Conservation (phyloP, 495 filamentous ascomycete genomes). For the Melanomma pulvis-pyrius region DNA sequence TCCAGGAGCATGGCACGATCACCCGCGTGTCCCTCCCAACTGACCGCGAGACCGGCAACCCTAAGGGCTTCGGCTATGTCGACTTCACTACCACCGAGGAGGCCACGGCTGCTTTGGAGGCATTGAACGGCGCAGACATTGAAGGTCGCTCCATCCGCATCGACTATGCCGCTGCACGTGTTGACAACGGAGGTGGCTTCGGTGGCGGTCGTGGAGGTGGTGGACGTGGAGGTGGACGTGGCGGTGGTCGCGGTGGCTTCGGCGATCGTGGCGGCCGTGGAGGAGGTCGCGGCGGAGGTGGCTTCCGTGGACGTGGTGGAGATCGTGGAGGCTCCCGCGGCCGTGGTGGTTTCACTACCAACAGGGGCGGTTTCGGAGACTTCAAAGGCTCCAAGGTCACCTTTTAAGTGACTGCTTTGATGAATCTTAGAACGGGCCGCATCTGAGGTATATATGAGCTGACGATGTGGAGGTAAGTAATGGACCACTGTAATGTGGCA, state of each 20-base stretch:
- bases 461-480: conserved; percentile 11
- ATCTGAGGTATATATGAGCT: conserved; percentile 3
- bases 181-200: conserved; percentile 59
- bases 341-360: conserved; percentile 54
- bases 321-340: conserved; percentile 49
- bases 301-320: conserved; percentile 47
- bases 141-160: conserved; percentile 81
- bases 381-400: conserved; percentile 92
- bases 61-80: conserved; percentile 96
- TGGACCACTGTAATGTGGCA: background rate
- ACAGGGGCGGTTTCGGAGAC: conserved; percentile 75
- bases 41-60: conserved; percentile 79
- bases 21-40: conserved; percentile 86
- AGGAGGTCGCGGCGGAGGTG: conserved; percentile 55
- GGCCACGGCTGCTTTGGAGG: conserved; percentile 73
- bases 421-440: background rate
- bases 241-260: conserved; percentile 58
- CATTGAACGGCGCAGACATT: conserved; percentile 68
- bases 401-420: conserved; percentile 52
- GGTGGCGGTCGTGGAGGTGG: conserved; percentile 55
- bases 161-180: conserved; percentile 82
- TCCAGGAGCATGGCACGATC: conserved; percentile 70
- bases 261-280: conserved; percentile 56
- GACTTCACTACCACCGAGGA: conserved; percentile 83
- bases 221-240: conserved; percentile 54